Evolutionary conservation across 192 early-diverging fungal genomes (phyloP).

Genomic region (Coemansia guatemalensis): DNA sequence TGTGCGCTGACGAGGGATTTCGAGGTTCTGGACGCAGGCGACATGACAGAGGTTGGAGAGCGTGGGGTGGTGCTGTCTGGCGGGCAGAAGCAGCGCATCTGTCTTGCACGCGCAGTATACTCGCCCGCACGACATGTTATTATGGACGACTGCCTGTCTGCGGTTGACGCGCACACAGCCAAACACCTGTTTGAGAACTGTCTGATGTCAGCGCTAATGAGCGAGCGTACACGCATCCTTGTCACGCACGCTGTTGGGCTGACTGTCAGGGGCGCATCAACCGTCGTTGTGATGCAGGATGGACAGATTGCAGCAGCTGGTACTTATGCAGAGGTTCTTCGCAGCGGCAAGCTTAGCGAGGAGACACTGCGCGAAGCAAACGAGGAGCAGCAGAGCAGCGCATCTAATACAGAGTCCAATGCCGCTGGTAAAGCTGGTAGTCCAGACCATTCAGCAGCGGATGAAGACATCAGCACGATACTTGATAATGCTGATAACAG

Average conservation of each 20-base stretch:
- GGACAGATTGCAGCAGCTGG: slow-evolving; percentile 62
- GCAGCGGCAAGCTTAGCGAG: slow-evolving; percentile 38
- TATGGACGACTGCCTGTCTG: slow-evolving; percentile 90
- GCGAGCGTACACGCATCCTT: slow-evolving; percentile 77
- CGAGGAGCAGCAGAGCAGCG: slow-evolving; percentile 36
- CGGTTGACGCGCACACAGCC: slow-evolving; percentile 95
- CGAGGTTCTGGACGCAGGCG: slow-evolving; percentile 80
- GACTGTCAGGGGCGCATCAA: slow-evolving; percentile 56
- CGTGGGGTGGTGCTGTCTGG: slow-evolving; percentile 83
- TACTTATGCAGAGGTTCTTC: slow-evolving; percentile 40
- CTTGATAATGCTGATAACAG: slow-evolving; percentile 46
- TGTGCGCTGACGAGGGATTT: slow-evolving; percentile 86
- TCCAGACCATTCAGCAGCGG: background rate
- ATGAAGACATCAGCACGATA: slow-evolving; percentile 13
- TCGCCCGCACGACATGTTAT: slow-evolving; percentile 66
- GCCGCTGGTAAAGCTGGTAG: slow-evolving; percentile 16
- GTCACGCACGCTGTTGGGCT: slow-evolving; percentile 89
- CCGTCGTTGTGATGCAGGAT: slow-evolving; percentile 67
- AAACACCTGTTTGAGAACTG: slow-evolving; percentile 80
- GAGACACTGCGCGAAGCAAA: slow-evolving; percentile 28
- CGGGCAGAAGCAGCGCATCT: slow-evolving; percentile 85
- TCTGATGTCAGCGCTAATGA: slow-evolving; percentile 65
- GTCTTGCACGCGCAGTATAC: slow-evolving; percentile 88
- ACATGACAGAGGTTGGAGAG: slow-evolving; percentile 92
- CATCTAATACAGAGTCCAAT: slow-evolving; percentile 18